Percentiles rank a stretch among this genome's conserved stretches.
Evolutionary conservation across 2,329 filamentous ascomycete species (phyloP).

Genomic region (Thielaviopsis populi): DNA sequence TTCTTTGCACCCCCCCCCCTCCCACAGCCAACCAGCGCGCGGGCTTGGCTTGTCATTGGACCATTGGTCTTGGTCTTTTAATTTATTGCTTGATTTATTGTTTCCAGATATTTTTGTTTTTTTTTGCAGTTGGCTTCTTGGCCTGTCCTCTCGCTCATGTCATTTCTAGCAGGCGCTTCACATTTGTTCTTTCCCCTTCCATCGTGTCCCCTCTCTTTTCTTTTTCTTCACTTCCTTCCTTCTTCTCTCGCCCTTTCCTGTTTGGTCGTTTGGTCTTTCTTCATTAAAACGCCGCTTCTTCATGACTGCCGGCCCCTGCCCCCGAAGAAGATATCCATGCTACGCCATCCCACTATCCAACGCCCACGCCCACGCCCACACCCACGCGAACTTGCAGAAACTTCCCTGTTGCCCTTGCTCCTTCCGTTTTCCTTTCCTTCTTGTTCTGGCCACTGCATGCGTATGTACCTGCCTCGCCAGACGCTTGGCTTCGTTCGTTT

Average conservation of each 20-base stretch:
- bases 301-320: not conserved
- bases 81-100: not conserved
- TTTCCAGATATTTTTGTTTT: not conserved
- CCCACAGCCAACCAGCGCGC: too few species aligned
- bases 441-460: not conserved
- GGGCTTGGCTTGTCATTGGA: too few species aligned
- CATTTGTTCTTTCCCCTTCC: not conserved
- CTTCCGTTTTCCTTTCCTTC: not conserved
- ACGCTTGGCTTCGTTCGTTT: conserved; percentile 1
- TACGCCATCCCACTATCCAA: conserved; percentile 1
- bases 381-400: not conserved
- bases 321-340: not conserved
- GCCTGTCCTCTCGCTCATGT: not conserved
- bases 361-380: too few species aligned
- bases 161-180: not conserved
- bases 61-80: not conserved
- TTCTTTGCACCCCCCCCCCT: not conserved
- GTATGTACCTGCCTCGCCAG: not conserved
- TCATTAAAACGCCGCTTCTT: not conserved
- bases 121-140: not conserved
- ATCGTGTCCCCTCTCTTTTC: not conserved
- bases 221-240: not conserved
- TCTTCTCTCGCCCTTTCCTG: not conserved
- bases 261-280: not conserved
- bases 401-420: not conserved